These are phyloP conservation scores for Solanum sitiens DNA, from an alignment of 257 asterid species.

Conservation along the genomic window DNA sequence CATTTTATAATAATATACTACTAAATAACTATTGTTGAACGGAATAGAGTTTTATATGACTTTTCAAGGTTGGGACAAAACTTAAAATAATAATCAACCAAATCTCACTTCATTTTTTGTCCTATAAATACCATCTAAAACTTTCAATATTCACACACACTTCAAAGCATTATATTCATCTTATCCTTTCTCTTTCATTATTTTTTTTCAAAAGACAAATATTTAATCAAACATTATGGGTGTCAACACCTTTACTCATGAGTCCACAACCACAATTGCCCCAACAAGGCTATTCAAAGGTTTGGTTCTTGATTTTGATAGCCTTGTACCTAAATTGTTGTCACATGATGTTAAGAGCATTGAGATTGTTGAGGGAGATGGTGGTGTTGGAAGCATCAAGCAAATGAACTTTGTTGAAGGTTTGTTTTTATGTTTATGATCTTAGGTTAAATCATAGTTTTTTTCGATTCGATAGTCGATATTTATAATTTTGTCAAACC, in stretches of 20 bases:
- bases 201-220: neutral
- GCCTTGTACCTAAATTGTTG: neutral
- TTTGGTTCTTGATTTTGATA: neutral
- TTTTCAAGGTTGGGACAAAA: neutral
- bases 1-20: too few species aligned
- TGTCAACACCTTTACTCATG: neutral
- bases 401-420: neutral
- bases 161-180: neutral
- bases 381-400: neutral
- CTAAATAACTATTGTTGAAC: too few species aligned
- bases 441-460: neutral
- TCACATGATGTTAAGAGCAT: neutral
- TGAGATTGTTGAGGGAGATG: neutral
- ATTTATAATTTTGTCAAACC: too few species aligned
- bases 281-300: neutral
- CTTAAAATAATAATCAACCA: neutral
- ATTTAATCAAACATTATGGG: conserved; percentile 6
- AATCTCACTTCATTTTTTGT: neutral
- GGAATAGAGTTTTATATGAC: too few species aligned
- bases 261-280: neutral
- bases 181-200: neutral
- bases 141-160: neutral
- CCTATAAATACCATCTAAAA: neutral
- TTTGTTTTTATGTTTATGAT: neutral
- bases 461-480: too few species aligned